phyloP scores from a whole-genome alignment of 768 basidiomycete species.

The Hygrocybe coccinea region DNA sequence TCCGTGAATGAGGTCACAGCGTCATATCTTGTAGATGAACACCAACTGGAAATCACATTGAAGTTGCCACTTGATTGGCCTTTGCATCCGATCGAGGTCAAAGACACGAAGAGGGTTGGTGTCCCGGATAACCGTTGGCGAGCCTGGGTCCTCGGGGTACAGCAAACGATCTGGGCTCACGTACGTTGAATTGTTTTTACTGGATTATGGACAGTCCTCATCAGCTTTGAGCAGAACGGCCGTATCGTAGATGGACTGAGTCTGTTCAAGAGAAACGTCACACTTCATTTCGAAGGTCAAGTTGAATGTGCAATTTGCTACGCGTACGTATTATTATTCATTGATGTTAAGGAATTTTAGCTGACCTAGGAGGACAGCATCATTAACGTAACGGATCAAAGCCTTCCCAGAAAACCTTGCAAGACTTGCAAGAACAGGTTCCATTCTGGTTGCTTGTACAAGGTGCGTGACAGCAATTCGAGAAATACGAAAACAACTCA shows the following conservation, averaged over 20 bases:
- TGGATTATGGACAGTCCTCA: neutral
- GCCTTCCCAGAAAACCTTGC: constrained; percentile 85
- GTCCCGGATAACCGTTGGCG: constrained; percentile 89
- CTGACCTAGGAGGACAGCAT: constrained; percentile 47
- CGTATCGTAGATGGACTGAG: constrained; percentile 81
- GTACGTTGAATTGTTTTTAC: constrained; percentile 41
- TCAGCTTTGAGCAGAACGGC: constrained; percentile 58
- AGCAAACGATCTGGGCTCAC: constrained; percentile 84
- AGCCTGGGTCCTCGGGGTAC: constrained; percentile 88
- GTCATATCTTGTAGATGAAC: constrained; percentile 86
- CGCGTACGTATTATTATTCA: constrained; percentile 60
- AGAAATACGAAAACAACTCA: neutral
- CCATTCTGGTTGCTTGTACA: constrained; percentile 88
- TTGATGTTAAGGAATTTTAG: neutral
- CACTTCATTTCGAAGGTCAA: constrained; percentile 90
- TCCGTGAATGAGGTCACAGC: constrained; percentile 78
- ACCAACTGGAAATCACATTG: constrained; percentile 83
- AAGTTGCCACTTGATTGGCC: constrained; percentile 90
- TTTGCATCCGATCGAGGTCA: constrained; percentile 80
- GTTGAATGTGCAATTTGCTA: constrained; percentile 97
- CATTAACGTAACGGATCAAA: constrained; percentile 84
- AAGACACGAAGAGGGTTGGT: constrained; percentile 77
- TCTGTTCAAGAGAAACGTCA: constrained; percentile 91
- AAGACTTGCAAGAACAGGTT: constrained; percentile 93
- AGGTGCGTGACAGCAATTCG: constrained; percentile 41